Base-by-base conservation (phyloP, 768 basidiomycete genomes). In the Lyophyllum semitale region DNA sequence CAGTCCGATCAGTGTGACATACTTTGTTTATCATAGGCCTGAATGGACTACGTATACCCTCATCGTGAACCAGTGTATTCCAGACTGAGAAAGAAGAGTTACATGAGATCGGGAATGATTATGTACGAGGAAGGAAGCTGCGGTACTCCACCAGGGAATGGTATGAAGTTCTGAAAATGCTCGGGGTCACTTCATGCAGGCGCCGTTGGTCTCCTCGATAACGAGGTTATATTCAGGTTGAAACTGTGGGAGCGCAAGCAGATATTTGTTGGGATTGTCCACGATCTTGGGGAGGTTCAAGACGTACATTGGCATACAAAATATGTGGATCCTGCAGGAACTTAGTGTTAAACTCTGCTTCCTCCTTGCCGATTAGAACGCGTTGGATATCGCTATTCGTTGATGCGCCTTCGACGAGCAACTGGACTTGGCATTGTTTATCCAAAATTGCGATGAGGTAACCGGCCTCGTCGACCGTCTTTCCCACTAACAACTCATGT, bases 401-500 rank as follows among this genome's bases (percentile, higher is more conserved):
- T 3, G 73, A 72, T 4, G 78, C 78, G 8, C 76, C 71, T 33
- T 77, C 75, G 13, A 73, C 74, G 51, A 80, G 63, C 6, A 82
- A 69, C 59, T 78, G 77, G 27, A 77, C 76, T 50, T 80, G 73
- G 62, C 80, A 82, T 6, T 73, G 68, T 42, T 73, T 71, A 59
- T 82, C 80, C 43, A 78, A 63, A 18, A 73, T 66, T 25, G 69
- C 70, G 59, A 76, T 78, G 51, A 76, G 72, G 61, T 72, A 67
- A 11, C 76, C 69, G 20, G 77, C 73, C 30, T 74, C 76, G 53
- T 80, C 77, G 40, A 80, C 74, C 4, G 76, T 70, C 18, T 68
- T 50, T 1, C 73, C 72, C 9, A 73, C 78, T 57, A 71, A 59
- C 26, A 43, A 33, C 33, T 32, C 47, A 27, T 13, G 29, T 9